A percentile compares a stretch with the other conserved stretches of the same genome.
phyloP scores from a whole-genome alignment of 2,329 filamentous ascomycete genomes.

The Aspergillus sp. region DNA sequence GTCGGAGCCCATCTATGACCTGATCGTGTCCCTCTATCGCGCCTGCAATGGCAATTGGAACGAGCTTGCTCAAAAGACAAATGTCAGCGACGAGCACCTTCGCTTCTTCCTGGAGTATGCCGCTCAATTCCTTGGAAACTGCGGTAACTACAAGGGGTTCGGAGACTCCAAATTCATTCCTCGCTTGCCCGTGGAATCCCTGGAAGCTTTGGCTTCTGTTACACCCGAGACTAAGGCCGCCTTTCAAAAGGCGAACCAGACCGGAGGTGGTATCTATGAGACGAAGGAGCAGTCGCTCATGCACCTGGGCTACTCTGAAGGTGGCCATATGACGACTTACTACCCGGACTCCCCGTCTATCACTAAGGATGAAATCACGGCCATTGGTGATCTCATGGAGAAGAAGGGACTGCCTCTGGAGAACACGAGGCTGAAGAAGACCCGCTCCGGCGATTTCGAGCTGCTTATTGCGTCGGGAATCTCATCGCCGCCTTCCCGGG shows the following conservation, averaged over 20 bases:
- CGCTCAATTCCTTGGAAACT: slow-evolving; percentile 75
- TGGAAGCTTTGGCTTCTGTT: slow-evolving; percentile 64
- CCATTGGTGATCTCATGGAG: slow-evolving; percentile 71
- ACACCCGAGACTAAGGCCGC: slow-evolving; percentile 60
- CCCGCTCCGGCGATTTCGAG: slow-evolving; percentile 63
- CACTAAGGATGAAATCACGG: slow-evolving; percentile 71
- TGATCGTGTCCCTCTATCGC: slow-evolving; percentile 72
- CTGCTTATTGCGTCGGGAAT: slow-evolving; percentile 71
- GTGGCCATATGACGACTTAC: slow-evolving; percentile 77
- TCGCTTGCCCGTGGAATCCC: slow-evolving; percentile 61
- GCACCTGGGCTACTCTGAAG: slow-evolving; percentile 72
- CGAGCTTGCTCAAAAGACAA: slow-evolving; percentile 62
- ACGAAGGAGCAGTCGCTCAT: slow-evolving; percentile 63
- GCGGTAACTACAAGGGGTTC: slow-evolving; percentile 84
- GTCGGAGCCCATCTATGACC: slow-evolving; percentile 76
- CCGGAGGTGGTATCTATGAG: slow-evolving; percentile 68
- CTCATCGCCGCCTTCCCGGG: slow-evolving; percentile 57
- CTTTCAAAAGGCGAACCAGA: slow-evolving; percentile 62
- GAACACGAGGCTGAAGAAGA: slow-evolving; percentile 74
- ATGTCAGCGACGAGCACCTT: slow-evolving; percentile 63
- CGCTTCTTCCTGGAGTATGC: slow-evolving; percentile 73
- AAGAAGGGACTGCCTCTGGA: slow-evolving; percentile 69
- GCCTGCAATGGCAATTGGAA: slow-evolving; percentile 69
- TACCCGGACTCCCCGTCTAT: slow-evolving; percentile 75
- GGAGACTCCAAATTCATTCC: slow-evolving; percentile 84